Percentiles rank a stretch among this genome's conserved stretches.
These are phyloP conservation scores for Homolaphlyctis polyrhiza DNA, from an alignment of 371 early-diverging fungal species.

Conservation along the genomic window DNA sequence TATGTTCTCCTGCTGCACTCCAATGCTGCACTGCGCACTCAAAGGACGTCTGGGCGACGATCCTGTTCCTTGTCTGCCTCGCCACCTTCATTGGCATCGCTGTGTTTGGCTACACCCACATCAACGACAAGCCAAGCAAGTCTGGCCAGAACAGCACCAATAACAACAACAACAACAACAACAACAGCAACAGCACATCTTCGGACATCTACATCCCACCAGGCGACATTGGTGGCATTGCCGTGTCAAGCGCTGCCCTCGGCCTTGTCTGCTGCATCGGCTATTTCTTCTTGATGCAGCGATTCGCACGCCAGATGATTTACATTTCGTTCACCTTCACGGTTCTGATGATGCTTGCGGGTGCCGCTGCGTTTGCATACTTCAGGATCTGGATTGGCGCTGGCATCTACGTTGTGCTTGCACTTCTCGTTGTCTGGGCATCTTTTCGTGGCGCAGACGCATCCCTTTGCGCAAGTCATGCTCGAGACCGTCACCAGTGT, in stretches of 20 bases:
- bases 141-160: neutral
- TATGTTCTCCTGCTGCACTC: neutral
- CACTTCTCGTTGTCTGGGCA: constrained; percentile 10
- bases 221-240: constrained; percentile 9
- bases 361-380: constrained; percentile 11
- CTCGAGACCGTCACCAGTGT: constrained; percentile 29
- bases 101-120: neutral
- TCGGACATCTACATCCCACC: constrained; percentile 6
- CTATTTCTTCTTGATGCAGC: constrained; percentile 19
- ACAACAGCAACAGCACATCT: neutral
- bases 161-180: neutral
- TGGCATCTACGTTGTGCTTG: constrained; percentile 20
- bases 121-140: constrained; percentile 3
- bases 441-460: constrained; percentile 14
- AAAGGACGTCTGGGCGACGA: constrained; percentile 53
- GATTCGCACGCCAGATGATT: constrained; percentile 33
- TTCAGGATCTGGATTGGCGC: constrained; percentile 6
- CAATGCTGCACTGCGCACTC: neutral
- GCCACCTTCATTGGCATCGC: constrained; percentile 20
- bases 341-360: constrained; percentile 13
- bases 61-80: constrained; percentile 39
- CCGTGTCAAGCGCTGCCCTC: constrained; percentile 11
- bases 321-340: constrained; percentile 18
- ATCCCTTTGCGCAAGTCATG: constrained; percentile 29
- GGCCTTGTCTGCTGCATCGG: constrained; percentile 10